Evolutionary conservation across 164 flowering plant genomes (phyloP), one percentile per base, ranked within the genome.

Genomic region (Aristolochia fimbriata): DNA sequence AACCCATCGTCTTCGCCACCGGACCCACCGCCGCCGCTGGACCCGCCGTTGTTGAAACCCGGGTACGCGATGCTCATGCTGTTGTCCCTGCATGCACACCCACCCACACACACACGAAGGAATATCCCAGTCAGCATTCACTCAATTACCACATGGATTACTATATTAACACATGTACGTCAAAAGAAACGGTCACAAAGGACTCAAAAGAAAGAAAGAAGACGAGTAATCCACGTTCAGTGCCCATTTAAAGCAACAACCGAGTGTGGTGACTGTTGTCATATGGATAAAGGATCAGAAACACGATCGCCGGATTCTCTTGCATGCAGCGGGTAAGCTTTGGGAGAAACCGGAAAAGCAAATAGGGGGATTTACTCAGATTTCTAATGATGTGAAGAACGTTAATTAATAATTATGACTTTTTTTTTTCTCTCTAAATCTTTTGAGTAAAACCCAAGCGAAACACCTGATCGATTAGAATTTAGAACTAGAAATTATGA

Each of bases 61-160:
- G 61, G 61, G 31, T 46, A 58, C 19, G 50, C 15, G 50, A 58
- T 58, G 61, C 61, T 22, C 61, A 45, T 24, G 51, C 61, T 46
- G 17, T 24, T 46, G 61, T 58, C 61, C 61, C 61, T 58, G 61
- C 61, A 25, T 31, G n/a, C n/a, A 49, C 19, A 37, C 15, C 60
- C 30, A 55, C 37, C 58, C 27, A 33, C 10, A n/a, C n/a, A n/a
- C n/a, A n/a, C n/a, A n/a, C 83, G 5, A 52, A 52, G 12, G 27
- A 22, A n/a, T 52, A 22, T 27, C 27, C 4, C 4, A 27, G 56
- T 52, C 30, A 52, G 56, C 56, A 17, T 23, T 52, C 56, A 52
- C 12, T 22, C 22, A 48, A 10, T 0, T 48, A 16, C 51, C 12
- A 19, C 12, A 22, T 17, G 53, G 30, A 2, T 27, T 27, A 27